Base-by-base conservation (phyloP, 1,284 basidiomycete genomes). In the Austroboletus novae-zelandiae region DNA sequence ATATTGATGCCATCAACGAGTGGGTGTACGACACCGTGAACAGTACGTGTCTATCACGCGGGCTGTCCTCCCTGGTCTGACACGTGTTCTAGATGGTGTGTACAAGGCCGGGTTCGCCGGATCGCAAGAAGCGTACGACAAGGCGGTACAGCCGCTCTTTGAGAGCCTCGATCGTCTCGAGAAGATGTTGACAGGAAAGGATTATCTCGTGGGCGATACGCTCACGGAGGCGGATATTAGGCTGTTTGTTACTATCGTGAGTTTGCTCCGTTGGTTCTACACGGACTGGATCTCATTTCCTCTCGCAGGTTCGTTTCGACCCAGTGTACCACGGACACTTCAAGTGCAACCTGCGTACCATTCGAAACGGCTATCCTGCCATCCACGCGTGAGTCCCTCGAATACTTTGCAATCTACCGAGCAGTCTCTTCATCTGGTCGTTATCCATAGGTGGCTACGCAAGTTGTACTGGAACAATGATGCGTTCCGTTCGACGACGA, bases 161-260 rank as follows among this genome's bases (percentile, higher is more conserved):
- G 76, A 81, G 29, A 81, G 83, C 1, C 80, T 98, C 47, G 91
- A 96, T 66, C 81, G 83, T 42, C 75, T 91, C 20, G 95, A 99
- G 67, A 80, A 82, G 62, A 74, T 90, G 35, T 75, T 98, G 50
- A 69, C 71, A 4, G 89, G 86, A 23, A 87, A 91, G 64, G 82
- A 91, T 43, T 98, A 86, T 71, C 77, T 98, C 51, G 74, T 97
- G 48, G 94, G 93, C 14, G 77, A 83, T 57, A 77, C 63, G 46
- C 78, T 99, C 44, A 97, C 94, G 1, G 96, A 99, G 70, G 94
- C 94, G 4, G 95, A 98, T 64, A 75, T 96, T 48, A 81, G 94
- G 37, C 83, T 98, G 40, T 98, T 80, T 72, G 94, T 94, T 20
- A 98, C 94, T 5, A 88, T 94, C 50, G 85, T 96, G 55, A 62